Percentiles rank a stretch among this genome's conserved stretches.
phyloP scores from a whole-genome alignment of 2,329 filamentous ascomycete species.

The Teratosphaeria viscida region DNA sequence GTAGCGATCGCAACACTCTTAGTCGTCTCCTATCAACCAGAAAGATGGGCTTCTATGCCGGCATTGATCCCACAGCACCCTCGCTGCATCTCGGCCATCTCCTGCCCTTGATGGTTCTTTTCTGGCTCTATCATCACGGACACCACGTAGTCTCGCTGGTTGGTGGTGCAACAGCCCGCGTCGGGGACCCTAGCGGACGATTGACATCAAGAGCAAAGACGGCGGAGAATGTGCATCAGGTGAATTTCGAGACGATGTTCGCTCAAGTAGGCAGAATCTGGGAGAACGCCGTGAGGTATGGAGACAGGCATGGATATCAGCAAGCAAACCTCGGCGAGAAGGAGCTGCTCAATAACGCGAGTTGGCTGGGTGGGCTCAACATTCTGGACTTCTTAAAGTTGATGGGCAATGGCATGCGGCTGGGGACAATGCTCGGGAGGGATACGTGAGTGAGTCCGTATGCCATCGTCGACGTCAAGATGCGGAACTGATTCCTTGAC shows the following conservation, averaged over 20 bases:
- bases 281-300: constrained; percentile 58
- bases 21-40: constrained; percentile 53
- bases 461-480: neutral
- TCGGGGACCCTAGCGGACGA: constrained; percentile 69
- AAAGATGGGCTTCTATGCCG: constrained; percentile 65
- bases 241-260: constrained; percentile 59
- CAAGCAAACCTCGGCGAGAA: constrained; percentile 52
- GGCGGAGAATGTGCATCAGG: constrained; percentile 42
- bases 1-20: constrained; percentile 42
- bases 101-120: constrained; percentile 70
- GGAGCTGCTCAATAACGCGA: constrained; percentile 67
- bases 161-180: constrained; percentile 57
- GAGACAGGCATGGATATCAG: constrained; percentile 51
- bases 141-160: constrained; percentile 55
- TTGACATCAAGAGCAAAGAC: constrained; percentile 50
- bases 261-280: constrained; percentile 64
- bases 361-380: constrained; percentile 65
- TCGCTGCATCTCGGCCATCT: constrained; percentile 75
- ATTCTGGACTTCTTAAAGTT: constrained; percentile 66
- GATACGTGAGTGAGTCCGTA: constrained; percentile 58
- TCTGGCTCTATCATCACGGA: constrained; percentile 74
- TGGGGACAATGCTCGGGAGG: constrained; percentile 78
- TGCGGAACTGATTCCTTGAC: neutral
- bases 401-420: constrained; percentile 61
- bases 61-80: constrained; percentile 69